phyloP scores from a whole-genome alignment of 441 rosid species.

The Lagerstroemia fauriei region DNA sequence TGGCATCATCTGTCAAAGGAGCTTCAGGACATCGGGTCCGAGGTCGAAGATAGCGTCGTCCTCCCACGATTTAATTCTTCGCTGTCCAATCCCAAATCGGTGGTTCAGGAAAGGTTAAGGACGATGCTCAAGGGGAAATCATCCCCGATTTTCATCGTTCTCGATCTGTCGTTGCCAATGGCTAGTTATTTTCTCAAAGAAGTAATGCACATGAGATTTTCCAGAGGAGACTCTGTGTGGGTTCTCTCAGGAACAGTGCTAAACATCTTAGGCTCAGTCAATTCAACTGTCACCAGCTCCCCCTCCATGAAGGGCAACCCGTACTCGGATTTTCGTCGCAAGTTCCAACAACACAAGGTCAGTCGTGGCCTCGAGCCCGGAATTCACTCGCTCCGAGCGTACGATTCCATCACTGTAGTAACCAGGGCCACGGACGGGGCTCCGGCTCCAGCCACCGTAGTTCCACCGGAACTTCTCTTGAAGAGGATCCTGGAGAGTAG shows the following conservation, averaged over 20 bases:
- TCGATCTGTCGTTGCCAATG: slow-evolving; percentile 45
- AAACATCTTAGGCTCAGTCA: slow-evolving; percentile 39
- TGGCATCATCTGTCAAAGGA: slow-evolving; percentile 33
- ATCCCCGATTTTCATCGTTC: slow-evolving; percentile 51
- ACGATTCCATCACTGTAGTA: slow-evolving; percentile 35
- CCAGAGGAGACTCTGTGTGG: slow-evolving; percentile 48
- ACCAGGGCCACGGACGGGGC: slow-evolving; percentile 9
- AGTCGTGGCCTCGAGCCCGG: slow-evolving; percentile 32
- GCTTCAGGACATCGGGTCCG: slow-evolving; percentile 35
- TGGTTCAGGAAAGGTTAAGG: slow-evolving; percentile 32
- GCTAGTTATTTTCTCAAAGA: slow-evolving; percentile 40
- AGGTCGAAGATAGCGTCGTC: slow-evolving; percentile 42
- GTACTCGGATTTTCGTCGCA: slow-evolving; percentile 31
- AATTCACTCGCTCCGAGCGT: slow-evolving; percentile 34
- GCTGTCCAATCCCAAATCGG: slow-evolving; percentile 26
- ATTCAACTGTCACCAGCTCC: slow-evolving; percentile 37
- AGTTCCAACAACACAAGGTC: slow-evolving; percentile 34
- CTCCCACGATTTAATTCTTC: slow-evolving; percentile 46
- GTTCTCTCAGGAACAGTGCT: slow-evolving; percentile 41
- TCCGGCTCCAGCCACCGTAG: neutral
- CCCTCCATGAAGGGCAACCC: slow-evolving; percentile 23
- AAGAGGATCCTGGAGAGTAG: slow-evolving; percentile 20
- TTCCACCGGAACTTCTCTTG: neutral
- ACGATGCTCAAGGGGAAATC: slow-evolving; percentile 26
- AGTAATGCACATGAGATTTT: slow-evolving; percentile 41